phyloP scores from a whole-genome alignment of 805 yeast species.

The Kodamaea kaohsiungensis region DNA sequence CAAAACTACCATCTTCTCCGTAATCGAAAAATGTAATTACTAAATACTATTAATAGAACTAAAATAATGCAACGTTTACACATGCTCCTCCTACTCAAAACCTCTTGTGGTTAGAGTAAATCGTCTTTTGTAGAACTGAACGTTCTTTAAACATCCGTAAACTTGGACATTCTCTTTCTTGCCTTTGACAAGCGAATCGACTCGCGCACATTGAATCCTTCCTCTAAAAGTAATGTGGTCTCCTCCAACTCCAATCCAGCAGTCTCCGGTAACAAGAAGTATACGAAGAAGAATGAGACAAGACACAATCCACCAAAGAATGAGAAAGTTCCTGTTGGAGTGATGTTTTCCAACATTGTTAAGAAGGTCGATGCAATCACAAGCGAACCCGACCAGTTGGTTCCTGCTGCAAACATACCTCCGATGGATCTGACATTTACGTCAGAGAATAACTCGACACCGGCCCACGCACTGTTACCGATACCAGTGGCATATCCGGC shows the following conservation, averaged over 20 bases:
- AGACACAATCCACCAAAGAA: conserved; percentile 83
- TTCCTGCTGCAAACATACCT: conserved; percentile 84
- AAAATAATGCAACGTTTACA: background rate
- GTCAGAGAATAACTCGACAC: conserved; percentile 92
- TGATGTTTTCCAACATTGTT: conserved; percentile 89
- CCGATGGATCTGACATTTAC: conserved; percentile 87
- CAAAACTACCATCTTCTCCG: background rate
- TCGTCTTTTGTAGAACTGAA: background rate
- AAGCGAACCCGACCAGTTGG: conserved; percentile 94
- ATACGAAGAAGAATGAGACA: conserved; percentile 70
- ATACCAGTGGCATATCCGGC: conserved; percentile 93
- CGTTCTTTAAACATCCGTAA: conserved; percentile 1
- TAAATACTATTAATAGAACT: background rate
- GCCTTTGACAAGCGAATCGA: conserved; percentile 40
- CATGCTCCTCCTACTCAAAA: background rate
- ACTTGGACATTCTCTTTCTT: conserved; percentile 19
- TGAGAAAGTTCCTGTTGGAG: conserved; percentile 94
- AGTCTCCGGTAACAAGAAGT: conserved; percentile 88
- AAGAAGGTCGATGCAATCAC: conserved; percentile 89
- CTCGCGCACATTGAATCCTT: conserved; percentile 80
- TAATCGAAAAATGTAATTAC: background rate
- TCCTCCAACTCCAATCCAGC: conserved; percentile 90
- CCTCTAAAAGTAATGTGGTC: conserved; percentile 74
- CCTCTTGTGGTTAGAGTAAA: background rate
- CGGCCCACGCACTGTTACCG: conserved; percentile 99